A percentile compares a stretch with the other conserved stretches of the same genome.
These are phyloP conservation scores for Penicillium goetzii DNA, from an alignment of 495 filamentous ascomycete genomes.

Conservation along the genomic window DNA sequence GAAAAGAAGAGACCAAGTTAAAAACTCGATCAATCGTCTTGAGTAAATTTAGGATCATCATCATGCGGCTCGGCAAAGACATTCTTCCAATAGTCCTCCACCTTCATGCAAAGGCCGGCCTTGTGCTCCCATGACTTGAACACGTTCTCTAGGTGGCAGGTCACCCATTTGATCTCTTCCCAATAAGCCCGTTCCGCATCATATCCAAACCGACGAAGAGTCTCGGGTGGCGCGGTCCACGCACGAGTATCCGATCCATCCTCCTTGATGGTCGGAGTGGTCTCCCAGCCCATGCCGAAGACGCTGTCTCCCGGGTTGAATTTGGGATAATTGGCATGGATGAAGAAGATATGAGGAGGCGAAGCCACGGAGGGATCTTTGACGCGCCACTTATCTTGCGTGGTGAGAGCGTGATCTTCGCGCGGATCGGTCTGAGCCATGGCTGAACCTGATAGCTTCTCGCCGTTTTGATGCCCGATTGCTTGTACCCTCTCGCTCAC, in stretches of 20 bases:
- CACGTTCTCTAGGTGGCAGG: conserved; percentile 46
- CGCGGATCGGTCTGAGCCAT: conserved; percentile 54
- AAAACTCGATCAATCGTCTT: conserved; percentile 26
- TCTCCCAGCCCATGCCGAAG: conserved; percentile 46
- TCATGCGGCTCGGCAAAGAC: conserved; percentile 48
- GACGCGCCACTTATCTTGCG: conserved; percentile 42
- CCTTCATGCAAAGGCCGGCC: conserved; percentile 38
- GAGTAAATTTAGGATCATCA: conserved; percentile 40
- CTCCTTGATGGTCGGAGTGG: conserved; percentile 41
- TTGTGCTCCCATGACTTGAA: conserved; percentile 48
- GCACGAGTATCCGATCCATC: conserved; percentile 46
- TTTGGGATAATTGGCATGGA: conserved; percentile 60
- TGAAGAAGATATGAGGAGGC: conserved; percentile 50
- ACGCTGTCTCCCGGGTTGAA: conserved; percentile 54
- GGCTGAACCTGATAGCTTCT: conserved; percentile 41
- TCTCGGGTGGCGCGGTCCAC: conserved; percentile 44
- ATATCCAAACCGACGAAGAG: conserved; percentile 48
- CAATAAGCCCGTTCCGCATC: conserved; percentile 58
- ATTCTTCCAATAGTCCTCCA: conserved; percentile 46
- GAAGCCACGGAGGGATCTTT: conserved; percentile 39
- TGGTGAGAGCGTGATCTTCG: conserved; percentile 46
- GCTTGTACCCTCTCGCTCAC: conserved; percentile 51
- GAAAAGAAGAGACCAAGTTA: neutral
- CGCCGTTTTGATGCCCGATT: conserved; percentile 42
- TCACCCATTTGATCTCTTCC: conserved; percentile 54